These are phyloP conservation scores for Komagataella pastoris DNA, from an alignment of 805 yeast genomes.

Conservation along the genomic window DNA sequence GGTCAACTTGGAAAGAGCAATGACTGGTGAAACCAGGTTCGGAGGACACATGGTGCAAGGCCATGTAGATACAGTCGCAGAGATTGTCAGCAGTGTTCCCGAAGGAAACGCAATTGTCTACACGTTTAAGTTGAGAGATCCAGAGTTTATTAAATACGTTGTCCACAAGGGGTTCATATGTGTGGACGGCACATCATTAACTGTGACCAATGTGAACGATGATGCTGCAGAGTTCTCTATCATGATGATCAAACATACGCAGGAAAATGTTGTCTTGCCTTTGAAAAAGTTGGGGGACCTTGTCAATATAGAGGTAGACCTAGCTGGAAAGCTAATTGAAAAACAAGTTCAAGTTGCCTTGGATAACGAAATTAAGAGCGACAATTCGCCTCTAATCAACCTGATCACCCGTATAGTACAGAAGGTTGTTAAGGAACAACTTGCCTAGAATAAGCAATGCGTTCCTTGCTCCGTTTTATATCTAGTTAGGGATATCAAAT, in stretches of 20 bases:
- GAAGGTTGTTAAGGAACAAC: slow-evolving; percentile 17
- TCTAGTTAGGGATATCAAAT: slow-evolving; percentile 21
- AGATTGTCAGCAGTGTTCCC: slow-evolving; percentile 31
- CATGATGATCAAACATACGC: slow-evolving; percentile 89
- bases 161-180: slow-evolving; percentile 94
- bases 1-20: slow-evolving; percentile 90
- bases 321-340: slow-evolving; percentile 84
- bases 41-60: slow-evolving; percentile 99
- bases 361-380: slow-evolving; percentile 35
- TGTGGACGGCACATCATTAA: slow-evolving; percentile 86
- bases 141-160: slow-evolving; percentile 50
- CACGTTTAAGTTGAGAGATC: slow-evolving; percentile 61
- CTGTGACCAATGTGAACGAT: slow-evolving; percentile 71
- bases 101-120: slow-evolving; percentile 73
- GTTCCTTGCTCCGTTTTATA: not conserved
- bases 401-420: slow-evolving; percentile 37
- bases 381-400: slow-evolving; percentile 33
- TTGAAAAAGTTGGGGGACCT: slow-evolving; percentile 42
- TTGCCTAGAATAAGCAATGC: not conserved
- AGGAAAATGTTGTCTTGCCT: slow-evolving; percentile 65
- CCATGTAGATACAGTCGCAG: slow-evolving; percentile 85
- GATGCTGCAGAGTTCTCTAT: slow-evolving; percentile 48
- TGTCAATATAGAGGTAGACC: slow-evolving; percentile 90
- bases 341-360: slow-evolving; percentile 60
- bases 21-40: slow-evolving; percentile 61